Conservation (phyloP, 805 yeast species). For the Suhomyces vadensis region DNA sequence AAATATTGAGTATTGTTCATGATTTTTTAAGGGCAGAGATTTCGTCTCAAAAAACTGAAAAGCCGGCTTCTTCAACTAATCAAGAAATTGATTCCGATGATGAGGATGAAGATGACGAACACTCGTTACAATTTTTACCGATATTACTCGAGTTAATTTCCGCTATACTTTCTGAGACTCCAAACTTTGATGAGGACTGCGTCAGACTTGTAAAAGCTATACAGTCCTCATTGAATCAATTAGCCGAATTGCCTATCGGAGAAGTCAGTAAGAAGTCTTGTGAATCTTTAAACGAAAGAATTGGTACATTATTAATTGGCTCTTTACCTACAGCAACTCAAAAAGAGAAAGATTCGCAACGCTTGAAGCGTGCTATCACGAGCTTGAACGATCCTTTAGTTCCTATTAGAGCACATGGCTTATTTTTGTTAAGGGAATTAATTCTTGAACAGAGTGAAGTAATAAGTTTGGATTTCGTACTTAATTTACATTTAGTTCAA, state of each 20-base stretch:
- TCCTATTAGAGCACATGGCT: conserved; percentile 86
- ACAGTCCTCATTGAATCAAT: conserved; percentile 16
- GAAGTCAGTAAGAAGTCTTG: conserved; percentile 16
- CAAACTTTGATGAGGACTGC: conserved; percentile 32
- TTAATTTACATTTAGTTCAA: conserved; percentile 62
- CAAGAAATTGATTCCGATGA: conserved; percentile 29
- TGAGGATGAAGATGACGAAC: conserved; percentile 27
- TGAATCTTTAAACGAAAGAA: conserved; percentile 30
- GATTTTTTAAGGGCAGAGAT: conserved; percentile 30
- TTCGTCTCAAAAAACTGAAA: conserved; percentile 19
- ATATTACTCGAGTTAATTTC: conserved; percentile 37
- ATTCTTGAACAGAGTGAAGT: conserved; percentile 51
- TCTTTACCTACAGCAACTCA: conserved; percentile 21
- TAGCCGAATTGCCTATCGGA: conserved; percentile 1
- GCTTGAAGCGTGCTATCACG: conserved; percentile 59
- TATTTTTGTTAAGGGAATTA: conserved; percentile 60
- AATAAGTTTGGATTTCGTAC: conserved; percentile 52
- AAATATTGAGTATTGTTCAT: conserved; percentile 47
- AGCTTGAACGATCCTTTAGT: conserved; percentile 74
- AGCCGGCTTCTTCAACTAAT: background rate
- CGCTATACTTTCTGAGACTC: conserved; percentile 35
- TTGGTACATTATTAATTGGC: conserved; percentile 29
- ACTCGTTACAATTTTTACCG: conserved; percentile 23
- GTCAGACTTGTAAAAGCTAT: conserved; percentile 28
- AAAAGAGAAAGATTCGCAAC: conserved; percentile 36